These are phyloP conservation scores for Citrullus mucosospermus DNA, from an alignment of 306 rosid genomes.

Conservation along the genomic window DNA sequence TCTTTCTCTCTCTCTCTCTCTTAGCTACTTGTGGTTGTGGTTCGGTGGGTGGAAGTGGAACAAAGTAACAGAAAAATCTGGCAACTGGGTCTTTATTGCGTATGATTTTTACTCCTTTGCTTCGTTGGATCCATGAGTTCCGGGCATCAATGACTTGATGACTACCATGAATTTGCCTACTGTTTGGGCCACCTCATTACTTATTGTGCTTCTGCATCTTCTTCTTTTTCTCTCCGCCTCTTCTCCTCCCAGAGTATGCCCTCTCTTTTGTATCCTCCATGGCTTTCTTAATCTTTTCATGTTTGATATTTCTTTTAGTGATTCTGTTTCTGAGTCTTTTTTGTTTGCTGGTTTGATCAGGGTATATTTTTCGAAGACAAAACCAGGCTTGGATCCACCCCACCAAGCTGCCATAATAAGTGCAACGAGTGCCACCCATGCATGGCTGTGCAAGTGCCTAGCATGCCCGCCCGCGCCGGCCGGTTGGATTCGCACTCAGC, in stretches of 20 bases:
- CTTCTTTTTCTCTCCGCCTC: conserved; percentile 26
- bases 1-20: background rate
- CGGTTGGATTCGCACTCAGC: conserved; percentile 19
- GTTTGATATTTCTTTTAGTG: background rate
- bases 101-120: conserved; percentile 13
- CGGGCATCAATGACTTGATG: conserved; percentile 24
- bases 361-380: conserved; percentile 48
- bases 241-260: conserved; percentile 36
- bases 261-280: background rate
- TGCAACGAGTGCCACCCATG: conserved; percentile 91
- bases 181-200: conserved; percentile 16
- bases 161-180: conserved; percentile 28
- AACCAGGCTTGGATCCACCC: conserved; percentile 73
- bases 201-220: conserved; percentile 23
- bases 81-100: conserved; percentile 23
- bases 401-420: conserved; percentile 96
- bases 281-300: background rate
- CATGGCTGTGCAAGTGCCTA: conserved; percentile 87
- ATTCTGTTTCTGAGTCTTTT: background rate
- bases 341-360: conserved; percentile 18
- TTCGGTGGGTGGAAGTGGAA: conserved; percentile 6
- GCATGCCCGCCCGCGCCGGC: conserved; percentile 26
- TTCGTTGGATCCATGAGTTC: background rate
- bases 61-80: conserved; percentile 14
- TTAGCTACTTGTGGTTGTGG: background rate